A percentile compares a stretch with the other conserved stretches of the same genome.
phyloP scores from a whole-genome alignment of 768 basidiomycete genomes.

The Phlebiopsis flavidoalba region DNA sequence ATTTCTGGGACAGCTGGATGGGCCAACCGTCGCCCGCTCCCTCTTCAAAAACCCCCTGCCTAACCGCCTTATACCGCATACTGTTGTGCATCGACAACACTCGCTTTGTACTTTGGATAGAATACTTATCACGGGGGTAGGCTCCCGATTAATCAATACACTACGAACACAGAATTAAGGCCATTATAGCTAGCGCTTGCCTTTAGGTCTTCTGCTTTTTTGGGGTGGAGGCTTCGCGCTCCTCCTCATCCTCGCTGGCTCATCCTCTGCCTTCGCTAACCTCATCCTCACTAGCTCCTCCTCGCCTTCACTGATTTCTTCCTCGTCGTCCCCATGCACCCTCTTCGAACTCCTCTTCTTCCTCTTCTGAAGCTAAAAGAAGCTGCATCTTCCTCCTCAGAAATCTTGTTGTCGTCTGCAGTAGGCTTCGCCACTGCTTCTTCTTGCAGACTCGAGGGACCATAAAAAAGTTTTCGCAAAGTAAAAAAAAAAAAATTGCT shows the following conservation, averaged over 20 bases:
- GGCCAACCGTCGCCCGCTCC: constrained; percentile 10
- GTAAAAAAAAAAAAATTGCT: too few species aligned
- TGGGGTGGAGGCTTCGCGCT: constrained; percentile 35
- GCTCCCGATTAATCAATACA: background rate
- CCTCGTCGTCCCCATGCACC: constrained; percentile 53
- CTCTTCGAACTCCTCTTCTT: constrained; percentile 30
- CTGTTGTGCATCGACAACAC: background rate
- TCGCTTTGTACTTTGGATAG: background rate
- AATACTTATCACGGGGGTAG: background rate
- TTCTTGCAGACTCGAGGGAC: too few species aligned
- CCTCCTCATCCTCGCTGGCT: constrained; percentile 43
- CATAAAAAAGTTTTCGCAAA: too few species aligned
- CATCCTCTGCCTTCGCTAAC: constrained; percentile 38
- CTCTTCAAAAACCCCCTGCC: constrained; percentile 2
- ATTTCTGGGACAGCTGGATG: constrained; percentile 41
- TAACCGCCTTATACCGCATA: background rate
- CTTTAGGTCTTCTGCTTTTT: constrained; percentile 53
- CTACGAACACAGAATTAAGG: background rate
- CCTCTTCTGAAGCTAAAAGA: constrained; percentile 28
- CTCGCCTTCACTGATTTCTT: constrained; percentile 56
- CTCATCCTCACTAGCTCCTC: constrained; percentile 31
- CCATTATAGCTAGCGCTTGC: constrained; percentile 34
- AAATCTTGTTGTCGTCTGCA: constrained; percentile 28
- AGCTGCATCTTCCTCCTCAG: constrained; percentile 56
- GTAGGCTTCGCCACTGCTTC: constrained; percentile 36